Conservation (phyloP, 768 basidiomycete species). For the Tephrocybe sp. region DNA sequence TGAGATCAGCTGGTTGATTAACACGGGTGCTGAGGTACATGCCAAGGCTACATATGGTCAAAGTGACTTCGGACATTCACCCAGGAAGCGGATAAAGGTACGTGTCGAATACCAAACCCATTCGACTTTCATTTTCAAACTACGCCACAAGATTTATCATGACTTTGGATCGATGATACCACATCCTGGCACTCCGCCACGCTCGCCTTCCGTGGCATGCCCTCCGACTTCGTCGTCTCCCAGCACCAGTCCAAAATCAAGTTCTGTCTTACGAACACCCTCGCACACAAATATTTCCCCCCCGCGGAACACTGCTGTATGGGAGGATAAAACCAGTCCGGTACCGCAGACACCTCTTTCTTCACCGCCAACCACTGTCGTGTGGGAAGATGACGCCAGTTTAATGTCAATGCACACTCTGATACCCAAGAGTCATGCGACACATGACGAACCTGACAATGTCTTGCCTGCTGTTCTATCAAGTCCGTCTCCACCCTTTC, state of each 20-base stretch:
- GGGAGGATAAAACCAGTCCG: neutral
- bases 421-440: neutral
- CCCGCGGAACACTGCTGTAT: too few species aligned
- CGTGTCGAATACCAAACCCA: neutral
- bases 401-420: neutral
- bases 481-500: neutral
- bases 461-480: neutral
- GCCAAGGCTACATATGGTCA: neutral
- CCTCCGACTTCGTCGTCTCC: conserved; percentile 3
- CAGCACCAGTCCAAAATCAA: too few species aligned
- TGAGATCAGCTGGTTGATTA: conserved; percentile 34
- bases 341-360: neutral
- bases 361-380: neutral
- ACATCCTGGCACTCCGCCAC: neutral
- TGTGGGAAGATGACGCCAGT: neutral
- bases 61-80: conserved; percentile 22
- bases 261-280: too few species aligned
- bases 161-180: neutral
- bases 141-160: conserved; percentile 1
- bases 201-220: neutral
- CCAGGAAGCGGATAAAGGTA: conserved; percentile 18
- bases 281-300: too few species aligned
- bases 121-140: neutral
- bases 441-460: neutral
- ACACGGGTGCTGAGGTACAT: conserved; percentile 6